These are phyloP conservation scores for Coix lacrymajobi DNA, from an alignment of 176 grass and related monocot genomes.

Conservation along the genomic window DNA sequence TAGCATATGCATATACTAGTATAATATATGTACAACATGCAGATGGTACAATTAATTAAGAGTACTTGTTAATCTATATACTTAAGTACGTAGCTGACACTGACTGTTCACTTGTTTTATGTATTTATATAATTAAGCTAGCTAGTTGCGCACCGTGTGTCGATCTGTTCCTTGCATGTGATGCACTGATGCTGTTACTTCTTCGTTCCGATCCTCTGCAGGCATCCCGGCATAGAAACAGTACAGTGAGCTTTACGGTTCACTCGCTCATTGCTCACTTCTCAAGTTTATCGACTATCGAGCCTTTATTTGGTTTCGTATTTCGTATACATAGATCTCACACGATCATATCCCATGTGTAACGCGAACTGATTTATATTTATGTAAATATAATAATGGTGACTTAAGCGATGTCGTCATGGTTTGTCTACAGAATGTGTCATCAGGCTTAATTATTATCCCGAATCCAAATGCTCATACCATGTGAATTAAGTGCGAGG, in stretches of 20 bases:
- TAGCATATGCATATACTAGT: neutral
- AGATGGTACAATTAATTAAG: conserved; percentile 6
- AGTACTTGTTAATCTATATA: neutral
- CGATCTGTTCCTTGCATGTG: conserved; percentile 17
- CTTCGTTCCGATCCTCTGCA: neutral
- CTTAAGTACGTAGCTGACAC: neutral
- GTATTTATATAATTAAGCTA: neutral
- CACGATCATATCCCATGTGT: neutral
- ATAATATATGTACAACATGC: conserved; percentile 17
- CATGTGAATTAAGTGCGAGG: conserved; percentile 8
- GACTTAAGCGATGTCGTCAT: conserved; percentile 15
- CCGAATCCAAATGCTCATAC: neutral
- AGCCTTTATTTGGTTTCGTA: neutral
- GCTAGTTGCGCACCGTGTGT: neutral
- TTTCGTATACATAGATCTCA: neutral
- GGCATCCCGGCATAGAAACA: conserved; percentile 22
- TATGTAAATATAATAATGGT: neutral
- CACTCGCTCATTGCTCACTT: neutral
- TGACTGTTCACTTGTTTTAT: neutral
- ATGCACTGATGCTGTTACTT: too few relatives aligned
- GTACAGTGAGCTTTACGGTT: conserved; percentile 25
- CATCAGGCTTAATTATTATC: neutral
- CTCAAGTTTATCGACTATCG: neutral
- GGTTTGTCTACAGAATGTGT: neutral
- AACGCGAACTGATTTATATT: neutral